A percentile compares a stretch with the other conserved stretches of the same genome.
phyloP scores from a whole-genome alignment of 306 rosid species.

The Dryas alaskensis region DNA sequence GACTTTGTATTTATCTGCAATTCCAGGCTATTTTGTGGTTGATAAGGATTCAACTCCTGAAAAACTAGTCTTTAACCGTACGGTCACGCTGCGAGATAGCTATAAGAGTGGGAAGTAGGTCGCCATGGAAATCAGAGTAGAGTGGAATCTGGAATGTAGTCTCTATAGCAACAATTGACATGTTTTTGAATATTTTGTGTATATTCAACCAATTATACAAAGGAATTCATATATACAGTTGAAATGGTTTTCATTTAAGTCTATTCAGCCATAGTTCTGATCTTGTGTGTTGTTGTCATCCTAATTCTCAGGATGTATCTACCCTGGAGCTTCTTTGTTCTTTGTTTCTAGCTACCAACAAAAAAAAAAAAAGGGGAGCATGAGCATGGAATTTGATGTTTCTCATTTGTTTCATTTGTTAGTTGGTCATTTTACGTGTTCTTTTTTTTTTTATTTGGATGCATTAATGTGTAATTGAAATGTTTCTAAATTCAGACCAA shows the following conservation, averaged over 20 bases:
- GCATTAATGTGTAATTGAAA: too few species aligned
- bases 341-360: too few species aligned
- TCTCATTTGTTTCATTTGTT: too few species aligned
- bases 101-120: constrained; percentile 73
- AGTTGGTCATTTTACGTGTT: too few species aligned
- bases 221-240: background rate
- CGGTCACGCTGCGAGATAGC: constrained; percentile 79
- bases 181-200: background rate
- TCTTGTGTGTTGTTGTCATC: background rate
- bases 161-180: background rate
- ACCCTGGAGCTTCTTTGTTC: background rate
- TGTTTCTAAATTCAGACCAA: too few species aligned
- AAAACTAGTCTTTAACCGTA: constrained; percentile 80
- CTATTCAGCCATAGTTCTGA: background rate
- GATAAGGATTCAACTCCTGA: constrained; percentile 77
- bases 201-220: constrained; percentile 5
- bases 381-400: too few species aligned
- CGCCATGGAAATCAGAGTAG: background rate
- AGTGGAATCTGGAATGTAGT: background rate
- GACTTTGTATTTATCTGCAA: constrained; percentile 9
- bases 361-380: too few species aligned
- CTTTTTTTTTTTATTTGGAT: too few species aligned
- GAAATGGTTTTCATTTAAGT: background rate
- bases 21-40: constrained; percentile 85
- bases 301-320: background rate